Evolutionary conservation across 176 grass and related monocot species (phyloP).

Genomic region (Avena eriantha): DNA sequence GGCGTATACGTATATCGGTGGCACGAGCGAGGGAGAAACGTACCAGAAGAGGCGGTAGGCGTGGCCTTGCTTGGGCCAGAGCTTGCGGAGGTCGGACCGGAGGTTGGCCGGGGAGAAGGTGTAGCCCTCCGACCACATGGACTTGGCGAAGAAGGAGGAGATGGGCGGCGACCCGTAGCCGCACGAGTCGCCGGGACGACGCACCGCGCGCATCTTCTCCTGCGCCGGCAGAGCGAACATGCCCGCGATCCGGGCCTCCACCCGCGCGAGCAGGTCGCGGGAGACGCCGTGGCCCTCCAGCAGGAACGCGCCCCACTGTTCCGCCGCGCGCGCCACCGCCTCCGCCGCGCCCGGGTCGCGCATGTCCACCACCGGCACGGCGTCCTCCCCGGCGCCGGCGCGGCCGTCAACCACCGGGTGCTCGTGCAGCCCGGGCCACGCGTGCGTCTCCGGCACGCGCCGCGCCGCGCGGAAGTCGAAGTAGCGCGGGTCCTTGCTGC

Average conservation of each 20-base stretch:
- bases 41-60: slow-evolving; percentile 87
- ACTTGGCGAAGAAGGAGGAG: slow-evolving; percentile 99
- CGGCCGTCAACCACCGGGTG: slow-evolving; percentile 61
- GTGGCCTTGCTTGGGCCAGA: slow-evolving; percentile 78
- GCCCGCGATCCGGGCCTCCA: slow-evolving; percentile 66
- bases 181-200: slow-evolving; percentile 58
- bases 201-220: slow-evolving; percentile 73
- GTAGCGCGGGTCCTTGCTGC: slow-evolving; percentile 50
- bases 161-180: slow-evolving; percentile 93
- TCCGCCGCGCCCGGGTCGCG: not conserved
- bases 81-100: slow-evolving; percentile 68
- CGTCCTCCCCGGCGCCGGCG: slow-evolving; percentile 16
- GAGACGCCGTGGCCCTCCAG: slow-evolving; percentile 62
- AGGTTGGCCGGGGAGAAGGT: slow-evolving; percentile 78
- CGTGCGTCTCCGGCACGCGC: slow-evolving; percentile 84
- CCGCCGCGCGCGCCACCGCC: slow-evolving; percentile 55
- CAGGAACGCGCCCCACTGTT: slow-evolving; percentile 90
- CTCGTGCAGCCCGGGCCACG: slow-evolving; percentile 74
- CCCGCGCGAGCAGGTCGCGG: slow-evolving; percentile 45
- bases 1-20: not conserved
- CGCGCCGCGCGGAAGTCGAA: slow-evolving; percentile 51
- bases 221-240: slow-evolving; percentile 79
- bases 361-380: slow-evolving; percentile 84
- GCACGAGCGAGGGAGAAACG: not conserved
- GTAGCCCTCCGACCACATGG: slow-evolving; percentile 99